phyloP scores from a whole-genome alignment of 2,329 filamentous ascomycete genomes.

The Sclerotinia glacialis region DNA sequence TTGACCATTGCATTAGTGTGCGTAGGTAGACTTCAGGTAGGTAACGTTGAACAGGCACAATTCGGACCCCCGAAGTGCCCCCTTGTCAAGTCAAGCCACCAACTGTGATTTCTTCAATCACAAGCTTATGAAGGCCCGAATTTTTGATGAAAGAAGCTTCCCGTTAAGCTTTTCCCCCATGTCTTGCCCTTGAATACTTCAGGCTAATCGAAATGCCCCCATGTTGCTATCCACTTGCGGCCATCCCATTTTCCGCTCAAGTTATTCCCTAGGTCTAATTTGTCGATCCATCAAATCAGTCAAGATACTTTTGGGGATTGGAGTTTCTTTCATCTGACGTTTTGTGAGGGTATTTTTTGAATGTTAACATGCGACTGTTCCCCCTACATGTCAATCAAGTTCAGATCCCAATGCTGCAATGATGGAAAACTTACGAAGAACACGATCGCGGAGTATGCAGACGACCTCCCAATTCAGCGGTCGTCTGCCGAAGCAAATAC shows the following conservation, averaged over 20 bases:
- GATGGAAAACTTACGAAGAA: conserved; percentile 22
- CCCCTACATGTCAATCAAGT: conserved; percentile 6
- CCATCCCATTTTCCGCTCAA: background rate
- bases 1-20: background rate
- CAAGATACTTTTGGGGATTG: background rate
- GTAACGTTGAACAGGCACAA: background rate
- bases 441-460: conserved; percentile 18
- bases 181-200: background rate
- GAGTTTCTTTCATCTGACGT: background rate
- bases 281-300: background rate
- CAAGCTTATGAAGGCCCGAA: background rate
- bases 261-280: background rate
- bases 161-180: background rate
- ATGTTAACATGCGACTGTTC: conserved; percentile 16
- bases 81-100: conserved; percentile 12
- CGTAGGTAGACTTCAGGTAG: background rate
- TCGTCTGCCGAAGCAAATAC: conserved; percentile 45
- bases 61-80: background rate
- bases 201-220: background rate
- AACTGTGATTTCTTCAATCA: background rate
- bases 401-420: conserved; percentile 3
- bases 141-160: background rate
- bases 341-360: background rate
- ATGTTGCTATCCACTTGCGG: background rate
- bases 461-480: conserved; percentile 20